Evolutionary conservation across 179 eudicot species (phyloP).

Genomic region (Amaranthus tricolor): DNA sequence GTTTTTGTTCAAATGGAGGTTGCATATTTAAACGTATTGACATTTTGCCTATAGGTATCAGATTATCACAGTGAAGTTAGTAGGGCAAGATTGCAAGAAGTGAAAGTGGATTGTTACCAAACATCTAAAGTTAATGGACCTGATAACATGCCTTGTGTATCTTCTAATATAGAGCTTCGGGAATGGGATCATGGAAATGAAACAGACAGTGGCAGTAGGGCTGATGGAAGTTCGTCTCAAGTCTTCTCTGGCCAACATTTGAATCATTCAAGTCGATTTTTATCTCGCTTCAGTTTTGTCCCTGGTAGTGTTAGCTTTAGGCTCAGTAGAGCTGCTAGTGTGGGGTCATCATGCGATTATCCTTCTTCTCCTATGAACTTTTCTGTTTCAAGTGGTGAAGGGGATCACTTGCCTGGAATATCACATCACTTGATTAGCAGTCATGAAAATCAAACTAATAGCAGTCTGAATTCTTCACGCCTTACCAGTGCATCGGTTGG

Average conservation of each 20-base stretch:
- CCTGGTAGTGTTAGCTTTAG: constrained; percentile 81
- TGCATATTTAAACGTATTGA: not conserved
- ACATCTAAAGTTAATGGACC: constrained; percentile 47
- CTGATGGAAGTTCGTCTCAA: constrained; percentile 52
- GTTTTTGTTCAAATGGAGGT: not conserved
- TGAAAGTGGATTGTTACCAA: constrained; percentile 39
- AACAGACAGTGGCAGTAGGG: constrained; percentile 32
- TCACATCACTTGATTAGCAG: constrained; percentile 31
- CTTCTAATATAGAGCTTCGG: constrained; percentile 22
- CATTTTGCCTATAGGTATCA: constrained; percentile 40
- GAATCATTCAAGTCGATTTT: constrained; percentile 60
- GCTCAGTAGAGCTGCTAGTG: constrained; percentile 64
- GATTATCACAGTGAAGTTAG: constrained; percentile 34
- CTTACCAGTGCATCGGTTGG: constrained; percentile 36
- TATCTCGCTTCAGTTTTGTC: constrained; percentile 74
- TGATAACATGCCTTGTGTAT: constrained; percentile 41
- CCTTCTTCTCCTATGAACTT: constrained; percentile 51
- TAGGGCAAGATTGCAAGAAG: constrained; percentile 31
- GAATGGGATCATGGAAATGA: constrained; percentile 60
- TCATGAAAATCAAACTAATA: constrained; percentile 38
- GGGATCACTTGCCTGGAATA: constrained; percentile 36
- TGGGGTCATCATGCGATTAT: constrained; percentile 57
- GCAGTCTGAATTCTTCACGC: constrained; percentile 47
- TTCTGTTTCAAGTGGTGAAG: constrained; percentile 39
- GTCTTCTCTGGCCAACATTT: constrained; percentile 44